Conservation (phyloP, 768 basidiomycete genomes). For the Boletus reticulatus region DNA sequence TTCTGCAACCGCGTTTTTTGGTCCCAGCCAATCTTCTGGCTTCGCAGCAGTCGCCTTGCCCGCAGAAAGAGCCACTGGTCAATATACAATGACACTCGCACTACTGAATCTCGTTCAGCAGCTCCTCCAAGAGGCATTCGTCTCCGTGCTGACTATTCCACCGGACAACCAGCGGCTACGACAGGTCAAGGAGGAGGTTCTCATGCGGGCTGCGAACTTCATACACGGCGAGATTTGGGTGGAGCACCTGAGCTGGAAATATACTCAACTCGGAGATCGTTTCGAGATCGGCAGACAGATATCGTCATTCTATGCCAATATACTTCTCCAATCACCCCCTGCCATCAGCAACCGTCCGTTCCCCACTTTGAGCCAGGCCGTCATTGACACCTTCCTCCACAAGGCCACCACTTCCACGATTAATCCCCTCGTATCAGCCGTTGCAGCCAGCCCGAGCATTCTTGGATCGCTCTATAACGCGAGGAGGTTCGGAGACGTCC, state of each 20-base stretch:
- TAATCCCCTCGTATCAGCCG: slow-evolving; percentile 70
- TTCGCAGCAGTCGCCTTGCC: slow-evolving; percentile 67
- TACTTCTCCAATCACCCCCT: slow-evolving; percentile 63
- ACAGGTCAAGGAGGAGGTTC: slow-evolving; percentile 80
- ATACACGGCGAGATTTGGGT: slow-evolving; percentile 89
- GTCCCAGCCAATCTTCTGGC: slow-evolving; percentile 51
- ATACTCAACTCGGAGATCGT: slow-evolving; percentile 72
- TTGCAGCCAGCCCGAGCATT: slow-evolving; percentile 60
- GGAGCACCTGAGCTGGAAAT: slow-evolving; percentile 84
- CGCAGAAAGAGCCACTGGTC: slow-evolving; percentile 65
- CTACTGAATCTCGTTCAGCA: slow-evolving; percentile 74
- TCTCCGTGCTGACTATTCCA: slow-evolving; percentile 45
- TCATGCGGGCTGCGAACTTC: slow-evolving; percentile 73
- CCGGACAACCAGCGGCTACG: slow-evolving; percentile 59
- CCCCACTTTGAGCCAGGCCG: slow-evolving; percentile 53
- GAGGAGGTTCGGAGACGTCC: slow-evolving; percentile 67
- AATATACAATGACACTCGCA: slow-evolving; percentile 80
- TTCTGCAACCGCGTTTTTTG: slow-evolving; percentile 74
- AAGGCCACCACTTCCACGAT: slow-evolving; percentile 79
- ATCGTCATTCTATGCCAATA: slow-evolving; percentile 61
- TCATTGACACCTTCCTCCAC: slow-evolving; percentile 70
- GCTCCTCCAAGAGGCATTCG: slow-evolving; percentile 70
- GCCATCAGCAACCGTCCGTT: slow-evolving; percentile 56
- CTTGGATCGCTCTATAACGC: slow-evolving; percentile 58
- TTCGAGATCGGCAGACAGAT: slow-evolving; percentile 79